Conservation (phyloP, 495 filamentous ascomycete species). For the Collariella sp. region DNA sequence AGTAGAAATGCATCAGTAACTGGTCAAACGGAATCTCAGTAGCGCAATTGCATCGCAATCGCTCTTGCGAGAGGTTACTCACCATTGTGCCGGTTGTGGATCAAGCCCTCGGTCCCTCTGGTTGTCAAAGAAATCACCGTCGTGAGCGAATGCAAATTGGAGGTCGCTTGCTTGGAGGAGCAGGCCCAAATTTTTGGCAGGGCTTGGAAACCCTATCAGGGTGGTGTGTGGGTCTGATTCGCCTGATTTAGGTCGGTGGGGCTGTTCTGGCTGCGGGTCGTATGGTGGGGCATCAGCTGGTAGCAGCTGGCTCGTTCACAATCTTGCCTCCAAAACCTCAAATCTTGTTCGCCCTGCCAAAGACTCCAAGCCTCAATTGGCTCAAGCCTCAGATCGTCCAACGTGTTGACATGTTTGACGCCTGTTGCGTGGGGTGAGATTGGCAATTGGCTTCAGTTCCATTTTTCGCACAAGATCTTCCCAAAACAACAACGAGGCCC, state of each 20-base stretch:
- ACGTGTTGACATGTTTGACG: no score
- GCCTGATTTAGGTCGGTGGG: constrained; percentile 17
- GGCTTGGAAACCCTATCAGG: constrained; percentile 42
- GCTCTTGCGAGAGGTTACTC: constrained; percentile 8
- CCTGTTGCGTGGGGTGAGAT: no score
- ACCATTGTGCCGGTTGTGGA: constrained; percentile 34
- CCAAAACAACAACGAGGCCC: no score
- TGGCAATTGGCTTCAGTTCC: no score
- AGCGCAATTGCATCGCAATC: constrained; percentile 11
- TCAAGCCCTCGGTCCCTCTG: constrained; percentile 29
- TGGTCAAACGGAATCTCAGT: background rate
- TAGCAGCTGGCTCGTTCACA: constrained; percentile 12
- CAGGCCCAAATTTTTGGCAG: constrained; percentile 37
- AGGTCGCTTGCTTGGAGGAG: constrained; percentile 24
- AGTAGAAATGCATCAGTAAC: constrained; percentile 15
- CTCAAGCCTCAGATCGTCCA: no score
- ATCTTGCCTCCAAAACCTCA: no score
- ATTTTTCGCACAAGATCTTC: no score
- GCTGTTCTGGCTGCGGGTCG: no score
- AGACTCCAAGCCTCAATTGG: no score
- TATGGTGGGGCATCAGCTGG: background rate
- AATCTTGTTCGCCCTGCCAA: no score
- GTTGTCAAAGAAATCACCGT: constrained; percentile 30
- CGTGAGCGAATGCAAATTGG: constrained; percentile 36
- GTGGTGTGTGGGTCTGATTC: constrained; percentile 27